Evolutionary conservation across 179 eudicot species (phyloP).

Genomic region (Silene vulgaris): DNA sequence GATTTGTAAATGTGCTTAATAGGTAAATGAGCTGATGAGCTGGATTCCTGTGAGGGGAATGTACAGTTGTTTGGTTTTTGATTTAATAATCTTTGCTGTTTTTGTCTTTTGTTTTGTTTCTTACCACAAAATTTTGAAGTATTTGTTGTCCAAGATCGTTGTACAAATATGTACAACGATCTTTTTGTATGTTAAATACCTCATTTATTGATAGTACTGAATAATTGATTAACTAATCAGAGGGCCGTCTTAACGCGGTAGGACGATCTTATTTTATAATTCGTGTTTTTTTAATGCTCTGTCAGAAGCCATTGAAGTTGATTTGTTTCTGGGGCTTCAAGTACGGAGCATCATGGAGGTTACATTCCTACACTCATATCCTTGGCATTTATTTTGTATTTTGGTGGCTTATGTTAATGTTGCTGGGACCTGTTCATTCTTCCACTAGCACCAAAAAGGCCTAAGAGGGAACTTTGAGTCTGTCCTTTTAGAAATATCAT

Average conservation of each 20-base stretch:
- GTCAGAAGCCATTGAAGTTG: constrained; percentile 30
- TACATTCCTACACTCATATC: constrained; percentile 24
- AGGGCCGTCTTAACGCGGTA: too few relatives aligned
- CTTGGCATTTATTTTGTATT: constrained; percentile 27
- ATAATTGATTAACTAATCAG: too few relatives aligned
- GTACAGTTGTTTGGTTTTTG: constrained; percentile 22
- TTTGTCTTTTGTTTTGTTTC: constrained; percentile 26
- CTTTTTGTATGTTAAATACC: too few relatives aligned
- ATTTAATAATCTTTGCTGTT: constrained; percentile 12
- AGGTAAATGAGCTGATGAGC: constrained; percentile 43
- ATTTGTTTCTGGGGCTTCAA: constrained; percentile 28
- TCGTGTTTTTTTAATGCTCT: constrained; percentile 19
- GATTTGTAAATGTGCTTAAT: constrained; percentile 41
- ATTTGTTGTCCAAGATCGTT: too few relatives aligned
- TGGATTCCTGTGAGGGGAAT: constrained; percentile 38
- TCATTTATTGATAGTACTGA: too few relatives aligned
- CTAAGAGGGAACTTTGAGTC: constrained; percentile 17
- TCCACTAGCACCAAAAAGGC: constrained; percentile 13
- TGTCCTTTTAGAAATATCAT: constrained; percentile 20
- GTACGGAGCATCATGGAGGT: constrained; percentile 30
- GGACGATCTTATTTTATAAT: too few relatives aligned
- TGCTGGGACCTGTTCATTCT: constrained; percentile 22
- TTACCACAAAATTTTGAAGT: neutral
- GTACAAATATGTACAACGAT: too few relatives aligned
- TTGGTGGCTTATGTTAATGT: constrained; percentile 19